phyloP scores from a whole-genome alignment of 768 basidiomycete genomes.

The Tulasnella sp. region DNA sequence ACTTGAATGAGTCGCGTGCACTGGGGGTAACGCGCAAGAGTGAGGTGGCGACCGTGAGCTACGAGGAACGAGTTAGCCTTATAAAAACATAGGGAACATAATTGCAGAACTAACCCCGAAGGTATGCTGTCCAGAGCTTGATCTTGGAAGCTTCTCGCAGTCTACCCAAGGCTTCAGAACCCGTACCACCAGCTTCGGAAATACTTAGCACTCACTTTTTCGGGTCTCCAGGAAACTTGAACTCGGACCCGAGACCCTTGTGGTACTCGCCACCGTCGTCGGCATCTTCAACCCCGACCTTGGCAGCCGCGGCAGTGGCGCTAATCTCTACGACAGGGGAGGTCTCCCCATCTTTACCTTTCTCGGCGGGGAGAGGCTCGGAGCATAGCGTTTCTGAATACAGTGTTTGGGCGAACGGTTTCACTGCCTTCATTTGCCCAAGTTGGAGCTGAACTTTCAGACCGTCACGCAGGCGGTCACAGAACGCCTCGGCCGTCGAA shows the following conservation, averaged over 20 bases:
- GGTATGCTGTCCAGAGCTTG: conserved; percentile 90
- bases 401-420: conserved; percentile 84
- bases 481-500: conserved; percentile 91
- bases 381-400: conserved; percentile 88
- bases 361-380: conserved; percentile 48
- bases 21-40: conserved; percentile 90
- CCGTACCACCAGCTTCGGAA: not conserved
- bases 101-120: conserved; percentile 53
- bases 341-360: conserved; percentile 66
- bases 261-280: conserved; percentile 56
- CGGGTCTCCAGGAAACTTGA: conserved; percentile 89
- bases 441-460: conserved; percentile 85
- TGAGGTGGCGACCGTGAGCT: conserved; percentile 95
- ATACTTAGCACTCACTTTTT: conserved; percentile 61
- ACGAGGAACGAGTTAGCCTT: conserved; percentile 16
- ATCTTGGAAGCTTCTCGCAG: conserved; percentile 89
- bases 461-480: conserved; percentile 79
- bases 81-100: not conserved
- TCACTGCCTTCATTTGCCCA: conserved; percentile 90
- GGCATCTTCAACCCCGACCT: conserved; percentile 41
- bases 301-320: not conserved
- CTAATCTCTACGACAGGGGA: conserved; percentile 44
- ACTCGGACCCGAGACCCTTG: conserved; percentile 74
- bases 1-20: conserved; percentile 97
- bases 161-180: conserved; percentile 42